Evolutionary conservation across 75 land plant species (phyloP).

Genomic region (Chamaecyparis obtusa): DNA sequence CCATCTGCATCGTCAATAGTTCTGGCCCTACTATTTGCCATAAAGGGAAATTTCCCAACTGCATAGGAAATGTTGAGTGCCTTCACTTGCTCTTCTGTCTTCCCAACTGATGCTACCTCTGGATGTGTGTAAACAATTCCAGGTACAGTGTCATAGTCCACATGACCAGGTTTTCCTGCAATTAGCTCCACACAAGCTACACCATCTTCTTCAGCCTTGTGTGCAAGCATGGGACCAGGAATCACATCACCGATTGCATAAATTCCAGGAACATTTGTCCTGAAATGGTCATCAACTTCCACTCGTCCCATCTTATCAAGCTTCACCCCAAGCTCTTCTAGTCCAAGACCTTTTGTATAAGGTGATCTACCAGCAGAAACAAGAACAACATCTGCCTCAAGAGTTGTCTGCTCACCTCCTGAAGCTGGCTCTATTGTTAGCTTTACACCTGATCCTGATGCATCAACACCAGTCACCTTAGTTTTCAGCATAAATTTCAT

Average conservation of each 20-base stretch:
- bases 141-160: slow-evolving; percentile 92
- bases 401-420: slow-evolving; percentile 77
- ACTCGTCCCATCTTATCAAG: slow-evolving; percentile 85
- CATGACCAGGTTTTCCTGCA: slow-evolving; percentile 95
- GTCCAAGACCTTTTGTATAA: too few relatives aligned
- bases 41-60: slow-evolving; percentile 91
- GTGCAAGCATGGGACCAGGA: slow-evolving; percentile 98
- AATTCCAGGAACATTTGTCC: slow-evolving; percentile 77
- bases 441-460: slow-evolving; percentile 64
- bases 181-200: slow-evolving; percentile 90
- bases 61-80: slow-evolving; percentile 58
- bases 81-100: slow-evolving; percentile 96
- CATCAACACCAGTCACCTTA: slow-evolving; percentile 87
- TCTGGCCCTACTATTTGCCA: slow-evolving; percentile 95
- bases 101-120: slow-evolving; percentile 91
- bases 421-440: slow-evolving; percentile 78
- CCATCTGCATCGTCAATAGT: slow-evolving; percentile 72
- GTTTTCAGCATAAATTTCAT: slow-evolving; percentile 98
- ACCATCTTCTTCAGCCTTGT: slow-evolving; percentile 99
- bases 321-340: slow-evolving; percentile 36
- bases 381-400: slow-evolving; percentile 54
- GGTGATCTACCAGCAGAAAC: too few relatives aligned
- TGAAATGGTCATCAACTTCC: slow-evolving; percentile 62
- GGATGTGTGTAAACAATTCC: slow-evolving; percentile 96
- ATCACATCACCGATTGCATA: slow-evolving; percentile 96